These are phyloP conservation scores for Aspergillus funiculosus DNA, from an alignment of 495 filamentous ascomycete genomes.

Conservation along the genomic window DNA sequence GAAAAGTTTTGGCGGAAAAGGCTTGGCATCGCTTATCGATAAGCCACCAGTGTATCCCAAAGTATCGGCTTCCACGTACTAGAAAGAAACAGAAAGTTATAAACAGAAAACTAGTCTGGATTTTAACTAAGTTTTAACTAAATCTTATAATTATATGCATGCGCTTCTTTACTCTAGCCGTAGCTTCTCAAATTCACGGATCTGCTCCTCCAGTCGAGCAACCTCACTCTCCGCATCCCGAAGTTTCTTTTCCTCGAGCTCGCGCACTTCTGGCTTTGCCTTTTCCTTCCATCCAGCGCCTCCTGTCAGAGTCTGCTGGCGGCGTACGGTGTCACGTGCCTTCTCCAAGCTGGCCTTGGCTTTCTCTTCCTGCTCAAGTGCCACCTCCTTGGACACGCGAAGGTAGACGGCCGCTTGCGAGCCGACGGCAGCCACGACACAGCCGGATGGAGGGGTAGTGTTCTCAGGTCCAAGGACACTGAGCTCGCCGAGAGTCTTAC, in stretches of 20 bases:
- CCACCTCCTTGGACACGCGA: constrained; percentile 61
- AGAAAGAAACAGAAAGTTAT: not conserved
- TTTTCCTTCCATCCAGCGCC: constrained; percentile 40
- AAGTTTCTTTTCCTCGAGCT: constrained; percentile 54
- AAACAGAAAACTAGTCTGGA: not conserved
- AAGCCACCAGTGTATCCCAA: constrained; percentile 18
- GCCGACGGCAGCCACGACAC: constrained; percentile 63
- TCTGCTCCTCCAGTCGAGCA: constrained; percentile 50
- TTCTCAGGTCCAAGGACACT: constrained; percentile 40
- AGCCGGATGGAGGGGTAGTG: constrained; percentile 56
- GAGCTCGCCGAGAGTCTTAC: constrained; percentile 55
- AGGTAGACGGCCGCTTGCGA: constrained; percentile 63
- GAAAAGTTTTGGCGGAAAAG: constrained; percentile 27
- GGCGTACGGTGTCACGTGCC: constrained; percentile 32
- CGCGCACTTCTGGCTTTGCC: constrained; percentile 50
- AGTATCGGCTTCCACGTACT: not conserved
- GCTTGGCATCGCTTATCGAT: constrained; percentile 29
- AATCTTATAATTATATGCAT: no score
- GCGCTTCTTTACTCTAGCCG: constrained; percentile 43
- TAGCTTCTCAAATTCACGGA: constrained; percentile 45
- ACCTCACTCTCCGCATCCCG: constrained; percentile 52
- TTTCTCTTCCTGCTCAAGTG: constrained; percentile 60
- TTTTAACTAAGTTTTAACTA: not conserved
- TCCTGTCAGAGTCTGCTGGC: constrained; percentile 31
- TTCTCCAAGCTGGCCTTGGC: constrained; percentile 49